Percentiles rank a stretch among this genome's conserved stretches.
Evolutionary conservation across 345 rosid genomes (phyloP).

Genomic region (Citrus cavaleriei): DNA sequence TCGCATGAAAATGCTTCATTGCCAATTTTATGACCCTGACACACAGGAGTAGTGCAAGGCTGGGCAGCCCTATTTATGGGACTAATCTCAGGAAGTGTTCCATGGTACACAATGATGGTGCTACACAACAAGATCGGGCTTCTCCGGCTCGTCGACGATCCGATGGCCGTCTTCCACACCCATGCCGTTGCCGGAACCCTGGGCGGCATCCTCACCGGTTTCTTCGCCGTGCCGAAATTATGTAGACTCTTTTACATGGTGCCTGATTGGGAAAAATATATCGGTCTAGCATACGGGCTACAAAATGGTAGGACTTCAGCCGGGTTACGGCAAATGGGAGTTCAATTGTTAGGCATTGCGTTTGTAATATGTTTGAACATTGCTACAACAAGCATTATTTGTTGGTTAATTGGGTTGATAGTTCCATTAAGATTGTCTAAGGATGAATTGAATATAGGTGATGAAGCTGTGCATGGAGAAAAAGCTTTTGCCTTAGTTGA

Average conservation of each 20-base stretch:
- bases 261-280: constrained; percentile 38
- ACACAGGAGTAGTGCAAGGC: constrained; percentile 42
- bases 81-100: constrained; percentile 34
- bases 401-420: constrained; percentile 26
- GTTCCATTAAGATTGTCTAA: constrained; percentile 39
- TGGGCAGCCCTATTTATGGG: constrained; percentile 54
- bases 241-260: constrained; percentile 43
- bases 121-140: constrained; percentile 29
- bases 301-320: constrained; percentile 15
- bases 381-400: constrained; percentile 29
- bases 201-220: constrained; percentile 45
- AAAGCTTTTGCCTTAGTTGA: constrained; percentile 27
- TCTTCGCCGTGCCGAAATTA: constrained; percentile 43
- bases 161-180: constrained; percentile 50
- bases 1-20: no score
- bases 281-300: constrained; percentile 38
- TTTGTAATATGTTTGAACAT: constrained; percentile 38
- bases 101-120: constrained; percentile 52
- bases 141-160: constrained; percentile 26
- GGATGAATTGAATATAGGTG: constrained; percentile 27
- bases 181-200: constrained; percentile 47
- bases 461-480: constrained; percentile 41
- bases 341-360: constrained; percentile 28
- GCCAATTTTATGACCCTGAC: no score
- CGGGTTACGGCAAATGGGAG: constrained; percentile 41